Base-by-base conservation (phyloP, 75 land plant species). In the Selaginella moellendorffii region DNA sequence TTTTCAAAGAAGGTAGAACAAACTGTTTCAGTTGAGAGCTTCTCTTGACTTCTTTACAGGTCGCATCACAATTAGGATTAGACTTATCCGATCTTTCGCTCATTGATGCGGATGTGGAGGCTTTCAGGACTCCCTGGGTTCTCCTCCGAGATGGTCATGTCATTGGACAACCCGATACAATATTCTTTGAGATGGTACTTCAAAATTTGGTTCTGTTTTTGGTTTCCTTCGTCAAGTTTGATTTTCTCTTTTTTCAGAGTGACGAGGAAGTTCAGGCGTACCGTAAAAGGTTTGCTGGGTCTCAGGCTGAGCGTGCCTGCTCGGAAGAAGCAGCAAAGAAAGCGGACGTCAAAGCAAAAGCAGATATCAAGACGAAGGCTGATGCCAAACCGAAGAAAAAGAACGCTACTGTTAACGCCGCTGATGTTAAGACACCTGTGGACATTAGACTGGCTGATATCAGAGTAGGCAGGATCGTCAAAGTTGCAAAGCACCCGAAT, bases 401-500 rank as follows among this genome's bases (percentile, higher is more conserved):
- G 46, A 5, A 5, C 46, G 46, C 46, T 5, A 14, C 46, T 36
- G 46, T n/a, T n/a, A n/a, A n/a, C n/a, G n/a, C n/a, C n/a, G n/a
- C n/a, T n/a, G n/a, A n/a, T n/a, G n/a, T n/a, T n/a, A n/a, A n/a
- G n/a, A n/a, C n/a, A n/a, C n/a, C n/a, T n/a, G n/a, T n/a, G n/a
- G n/a, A n/a, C n/a, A n/a, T n/a, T n/a, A n/a, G n/a, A n/a, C n/a
- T n/a, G n/a, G 46, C 46, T 26, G 99, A 93, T 61, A 89, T 93
- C 12, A 79, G 96, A 63, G 99, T 93, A 29, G 99, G 99, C 19
- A 72, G 77, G 14, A 93, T 93, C 52, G 78, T 70, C 1, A 81
- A 83, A 31, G 90, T 70, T 31, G 74, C 83, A 52, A 89, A 79
- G 67, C 99, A 93, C 74, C 96, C 99, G 26, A 87, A 86, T 80